Evolutionary conservation across 192 early-diverging fungal species (phyloP).

Genomic region (Coemansia biformis): DNA sequence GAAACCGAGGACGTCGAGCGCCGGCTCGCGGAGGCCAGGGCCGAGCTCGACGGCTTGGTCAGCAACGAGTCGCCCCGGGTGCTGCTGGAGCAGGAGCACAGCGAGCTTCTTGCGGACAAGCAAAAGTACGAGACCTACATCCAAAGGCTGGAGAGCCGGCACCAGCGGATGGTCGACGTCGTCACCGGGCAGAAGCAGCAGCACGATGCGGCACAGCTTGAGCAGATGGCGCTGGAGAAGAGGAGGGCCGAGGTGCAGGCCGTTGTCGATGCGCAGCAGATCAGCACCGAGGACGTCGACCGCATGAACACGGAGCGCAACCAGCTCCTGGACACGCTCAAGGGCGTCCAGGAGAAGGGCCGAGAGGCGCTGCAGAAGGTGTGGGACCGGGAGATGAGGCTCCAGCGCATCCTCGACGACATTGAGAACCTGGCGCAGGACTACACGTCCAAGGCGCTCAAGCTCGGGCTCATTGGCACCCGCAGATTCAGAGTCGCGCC

Average conservation of each 20-base stretch:
- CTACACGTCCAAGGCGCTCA: conserved; percentile 42
- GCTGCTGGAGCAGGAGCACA: conserved; percentile 52
- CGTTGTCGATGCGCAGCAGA: conserved; percentile 70
- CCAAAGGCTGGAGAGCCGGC: conserved; percentile 50
- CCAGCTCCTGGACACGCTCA: conserved; percentile 55
- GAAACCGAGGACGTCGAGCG: conserved; percentile 53
- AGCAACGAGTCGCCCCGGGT: conserved; percentile 53
- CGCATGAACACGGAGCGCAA: conserved; percentile 75
- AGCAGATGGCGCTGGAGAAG: conserved; percentile 43
- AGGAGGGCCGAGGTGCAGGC: conserved; percentile 56
- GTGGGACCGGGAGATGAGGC: conserved; percentile 65
- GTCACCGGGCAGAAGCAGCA: conserved; percentile 34
- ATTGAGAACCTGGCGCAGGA: conserved; percentile 48
- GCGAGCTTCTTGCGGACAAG: conserved; percentile 54
- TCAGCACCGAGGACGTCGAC: conserved; percentile 73
- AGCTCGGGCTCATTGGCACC: conserved; percentile 41
- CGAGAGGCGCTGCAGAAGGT: conserved; percentile 55
- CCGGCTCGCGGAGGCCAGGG: conserved; percentile 51
- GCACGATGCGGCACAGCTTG: conserved; percentile 43
- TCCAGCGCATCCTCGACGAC: conserved; percentile 63
- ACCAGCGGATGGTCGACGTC: conserved; percentile 46
- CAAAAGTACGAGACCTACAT: conserved; percentile 55
- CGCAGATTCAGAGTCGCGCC: conserved; percentile 7
- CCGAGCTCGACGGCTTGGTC: conserved; percentile 27
- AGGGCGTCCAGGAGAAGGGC: conserved; percentile 49